Base-by-base conservation (phyloP, 2,329 filamentous ascomycete genomes). In the Colletotrichum spinosum region DNA sequence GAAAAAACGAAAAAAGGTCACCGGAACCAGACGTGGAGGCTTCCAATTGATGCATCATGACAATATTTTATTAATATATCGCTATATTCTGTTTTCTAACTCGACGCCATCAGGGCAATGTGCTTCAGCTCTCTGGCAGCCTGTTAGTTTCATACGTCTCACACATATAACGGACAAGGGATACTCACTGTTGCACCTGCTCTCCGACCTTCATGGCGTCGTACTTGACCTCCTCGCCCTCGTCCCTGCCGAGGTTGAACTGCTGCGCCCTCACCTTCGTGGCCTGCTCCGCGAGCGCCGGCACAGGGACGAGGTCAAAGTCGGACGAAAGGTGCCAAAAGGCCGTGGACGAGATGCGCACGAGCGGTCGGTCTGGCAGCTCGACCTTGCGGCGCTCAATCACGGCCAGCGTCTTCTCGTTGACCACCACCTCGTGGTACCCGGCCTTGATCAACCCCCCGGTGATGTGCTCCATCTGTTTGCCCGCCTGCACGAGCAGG, bases 321-420 rank as follows among this genome's bases (percentile, higher is more conserved):
- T 89, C 86, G 15, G 84, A 87, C 46, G 80, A 81, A 34, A 89
- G 76, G 57, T 88, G 86, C 83, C 85, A 89, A 77, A 89, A 89
- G 61, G 88, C 79, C 3, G 86, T 89, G 53, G 84, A 87, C 41
- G 84, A 87, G 72, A 89, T 88, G 53, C 86, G 79, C 13, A 88
- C 73, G 2, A 85, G 78, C 11, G 86, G 86, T 0, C 86, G 75
- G 15, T 83, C 81, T 0, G 85, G 83, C 10, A 76, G 69, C 46
- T 81, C 75, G 0, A 44, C 56, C 58, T 73, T 76, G 44, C 86
- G 80, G 55, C 72, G 72, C 67, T 79, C 78, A 4, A 88, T 80
- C 2, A 81, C 80, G 11, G 77, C 77, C 2, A 85, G 65, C 0
- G 86, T 89, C 68, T 77, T 74, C 8, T 84, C 79, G 72, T 84